These are phyloP conservation scores for Penicillium capsulatum DNA, from an alignment of 2,329 filamentous ascomycete species.

Conservation along the genomic window DNA sequence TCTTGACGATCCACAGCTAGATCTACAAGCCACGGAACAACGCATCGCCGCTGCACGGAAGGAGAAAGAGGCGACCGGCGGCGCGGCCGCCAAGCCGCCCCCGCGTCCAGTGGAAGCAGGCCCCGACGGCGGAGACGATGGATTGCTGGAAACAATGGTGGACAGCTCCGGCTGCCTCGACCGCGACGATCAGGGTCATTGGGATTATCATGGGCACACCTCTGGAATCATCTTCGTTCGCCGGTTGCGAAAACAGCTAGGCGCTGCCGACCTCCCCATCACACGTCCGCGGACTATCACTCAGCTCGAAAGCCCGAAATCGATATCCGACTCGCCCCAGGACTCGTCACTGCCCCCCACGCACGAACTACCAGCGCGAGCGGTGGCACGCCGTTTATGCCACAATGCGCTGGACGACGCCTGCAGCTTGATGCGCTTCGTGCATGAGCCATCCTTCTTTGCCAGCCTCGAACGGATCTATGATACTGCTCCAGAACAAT, in stretches of 20 bases:
- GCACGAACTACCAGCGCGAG: conserved; percentile 65
- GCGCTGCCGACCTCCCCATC: conserved; percentile 55
- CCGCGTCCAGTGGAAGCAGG: conserved; percentile 24
- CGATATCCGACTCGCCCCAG: conserved; percentile 61
- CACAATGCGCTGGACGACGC: conserved; percentile 60
- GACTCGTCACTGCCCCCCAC: conserved; percentile 51
- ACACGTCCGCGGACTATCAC: conserved; percentile 48
- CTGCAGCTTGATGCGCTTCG: conserved; percentile 62
- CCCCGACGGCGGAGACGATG: conserved; percentile 56
- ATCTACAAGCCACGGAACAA: conserved; percentile 70
- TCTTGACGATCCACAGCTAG: conserved; percentile 77
- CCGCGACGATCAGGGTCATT: conserved; percentile 83
- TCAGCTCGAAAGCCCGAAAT: conserved; percentile 65
- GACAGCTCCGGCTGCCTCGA: conserved; percentile 87
- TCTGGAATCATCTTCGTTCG: conserved; percentile 86
- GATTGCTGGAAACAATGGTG: conserved; percentile 87
- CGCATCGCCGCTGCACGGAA: conserved; percentile 47
- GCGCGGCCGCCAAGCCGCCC: conserved; percentile 16
- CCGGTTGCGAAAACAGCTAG: conserved; percentile 82
- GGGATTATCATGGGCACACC: conserved; percentile 92
- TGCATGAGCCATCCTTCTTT: conserved; percentile 80
- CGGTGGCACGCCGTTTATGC: conserved; percentile 55
- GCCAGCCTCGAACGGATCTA: conserved; percentile 74
- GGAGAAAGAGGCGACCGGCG: conserved; percentile 20
- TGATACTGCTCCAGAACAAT: conserved; percentile 59